Evolutionary conservation across 2,329 filamentous ascomycete species (phyloP).

Genomic region (Helminthosporium solani): DNA sequence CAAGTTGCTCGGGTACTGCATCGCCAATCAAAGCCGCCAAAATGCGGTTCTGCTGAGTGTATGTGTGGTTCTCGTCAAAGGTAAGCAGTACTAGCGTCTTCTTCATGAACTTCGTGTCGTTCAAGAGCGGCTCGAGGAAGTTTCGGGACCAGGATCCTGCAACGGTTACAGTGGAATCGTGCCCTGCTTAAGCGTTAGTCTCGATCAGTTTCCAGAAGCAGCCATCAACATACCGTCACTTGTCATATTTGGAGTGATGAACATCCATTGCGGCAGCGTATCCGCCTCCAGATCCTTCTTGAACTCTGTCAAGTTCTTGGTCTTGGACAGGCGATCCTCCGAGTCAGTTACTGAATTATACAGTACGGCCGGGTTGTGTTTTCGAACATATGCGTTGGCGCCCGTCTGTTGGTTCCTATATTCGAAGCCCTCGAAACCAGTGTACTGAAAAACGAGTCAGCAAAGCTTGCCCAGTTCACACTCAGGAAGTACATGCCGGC

Average conservation of each 20-base stretch:
- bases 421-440: slow-evolving; percentile 65
- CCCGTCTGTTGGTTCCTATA: slow-evolving; percentile 64
- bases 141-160: slow-evolving; percentile 67
- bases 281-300: slow-evolving; percentile 41
- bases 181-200: slow-evolving; percentile 35
- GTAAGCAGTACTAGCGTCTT: slow-evolving; percentile 74
- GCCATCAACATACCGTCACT: slow-evolving; percentile 55
- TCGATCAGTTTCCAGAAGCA: neutral
- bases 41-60: slow-evolving; percentile 66
- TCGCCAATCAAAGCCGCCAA: slow-evolving; percentile 73
- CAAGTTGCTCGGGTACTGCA: slow-evolving; percentile 63
- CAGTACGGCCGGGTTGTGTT: slow-evolving; percentile 70
- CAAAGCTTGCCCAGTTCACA: no score
- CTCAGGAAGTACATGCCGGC: slow-evolving; percentile 45
- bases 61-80: slow-evolving; percentile 77
- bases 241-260: slow-evolving; percentile 66
- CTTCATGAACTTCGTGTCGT: slow-evolving; percentile 70
- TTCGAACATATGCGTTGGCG: slow-evolving; percentile 76
- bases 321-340: slow-evolving; percentile 61
- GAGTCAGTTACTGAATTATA: slow-evolving; percentile 65
- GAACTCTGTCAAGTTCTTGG: slow-evolving; percentile 74
- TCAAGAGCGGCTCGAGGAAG: slow-evolving; percentile 70
- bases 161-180: slow-evolving; percentile 69
- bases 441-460: slow-evolving; percentile 43
- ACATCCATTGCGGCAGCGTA: slow-evolving; percentile 34